Evolutionary conservation across 306 rosid species (phyloP).

Genomic region (Quercus parvula): DNA sequence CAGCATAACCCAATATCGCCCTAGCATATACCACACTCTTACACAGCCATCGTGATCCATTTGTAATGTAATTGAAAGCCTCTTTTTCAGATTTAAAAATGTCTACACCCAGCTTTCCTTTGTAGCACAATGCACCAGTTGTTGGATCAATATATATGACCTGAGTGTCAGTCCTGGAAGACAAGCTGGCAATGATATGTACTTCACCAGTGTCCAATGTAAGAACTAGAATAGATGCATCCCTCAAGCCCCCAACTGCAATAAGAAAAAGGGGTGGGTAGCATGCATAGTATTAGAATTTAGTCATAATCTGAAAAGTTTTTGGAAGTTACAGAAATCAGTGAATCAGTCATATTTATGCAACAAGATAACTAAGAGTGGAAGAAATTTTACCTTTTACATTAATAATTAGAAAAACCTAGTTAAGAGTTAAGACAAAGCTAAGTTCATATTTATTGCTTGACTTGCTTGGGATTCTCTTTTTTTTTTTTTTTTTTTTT

Average conservation of each 20-base stretch:
- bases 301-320: background rate
- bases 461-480: too few species aligned
- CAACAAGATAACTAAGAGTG: background rate
- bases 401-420: background rate
- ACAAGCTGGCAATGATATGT: conserved; percentile 56
- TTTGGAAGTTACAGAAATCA: background rate
- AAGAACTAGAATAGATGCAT: conserved; percentile 66
- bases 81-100: conserved; percentile 67
- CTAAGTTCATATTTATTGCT: too few species aligned
- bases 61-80: conserved; percentile 61
- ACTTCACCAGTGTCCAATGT: conserved; percentile 84
- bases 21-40: conserved; percentile 48
- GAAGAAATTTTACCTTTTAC: background rate
- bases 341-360: background rate
- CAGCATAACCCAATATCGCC: conserved; percentile 86
- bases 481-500: too few species aligned
- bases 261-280: background rate
- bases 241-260: conserved; percentile 49
- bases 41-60: conserved; percentile 56
- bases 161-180: conserved; percentile 65
- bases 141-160: conserved; percentile 88
- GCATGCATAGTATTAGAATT: conserved; percentile 2
- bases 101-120: conserved; percentile 54
- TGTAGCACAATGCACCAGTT: conserved; percentile 72
- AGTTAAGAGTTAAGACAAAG: background rate